Percentiles rank a stretch among this genome's conserved stretches.
Evolutionary conservation across 1,139 yeast genomes (phyloP).

Genomic region (Protomyces pachydermus): DNA sequence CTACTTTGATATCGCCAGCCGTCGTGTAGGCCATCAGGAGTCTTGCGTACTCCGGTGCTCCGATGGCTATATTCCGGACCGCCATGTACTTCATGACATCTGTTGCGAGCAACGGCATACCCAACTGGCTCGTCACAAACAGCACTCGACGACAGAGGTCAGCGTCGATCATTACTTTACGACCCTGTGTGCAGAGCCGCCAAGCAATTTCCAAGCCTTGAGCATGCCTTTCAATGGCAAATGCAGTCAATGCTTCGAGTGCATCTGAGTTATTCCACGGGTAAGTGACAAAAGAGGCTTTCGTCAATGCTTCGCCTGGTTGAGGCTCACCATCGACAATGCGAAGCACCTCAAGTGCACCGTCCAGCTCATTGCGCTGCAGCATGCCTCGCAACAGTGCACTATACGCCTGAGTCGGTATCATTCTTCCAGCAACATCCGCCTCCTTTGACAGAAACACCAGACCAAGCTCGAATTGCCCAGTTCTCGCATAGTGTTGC

Average conservation of each 20-base stretch:
- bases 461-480: slow-evolving; percentile 7
- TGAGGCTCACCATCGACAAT: background rate
- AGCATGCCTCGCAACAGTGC: background rate
- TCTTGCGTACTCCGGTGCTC: slow-evolving; percentile 2
- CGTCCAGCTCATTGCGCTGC: background rate
- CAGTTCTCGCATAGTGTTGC: background rate
- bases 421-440: background rate
- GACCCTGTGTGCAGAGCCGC: background rate
- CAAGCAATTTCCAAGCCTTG: slow-evolving; percentile 9
- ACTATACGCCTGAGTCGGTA: slow-evolving; percentile 3
- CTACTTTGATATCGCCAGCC: slow-evolving; percentile 26
- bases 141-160: slow-evolving; percentile 6
- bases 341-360: slow-evolving; percentile 3
- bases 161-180: background rate
- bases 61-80: background rate
- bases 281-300: background rate
- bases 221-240: slow-evolving; percentile 1
- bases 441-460: slow-evolving; percentile 2
- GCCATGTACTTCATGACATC: slow-evolving; percentile 15
- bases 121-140: slow-evolving; percentile 5
- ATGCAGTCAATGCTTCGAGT: slow-evolving; percentile 5
- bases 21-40: slow-evolving; percentile 14
- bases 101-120: slow-evolving; percentile 21
- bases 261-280: background rate
- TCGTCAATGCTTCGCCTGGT: background rate